Evolutionary conservation across 768 basidiomycete species (phyloP), one percentile per base, ranked within the genome.

Genomic region (Phylloporus sp.): DNA sequence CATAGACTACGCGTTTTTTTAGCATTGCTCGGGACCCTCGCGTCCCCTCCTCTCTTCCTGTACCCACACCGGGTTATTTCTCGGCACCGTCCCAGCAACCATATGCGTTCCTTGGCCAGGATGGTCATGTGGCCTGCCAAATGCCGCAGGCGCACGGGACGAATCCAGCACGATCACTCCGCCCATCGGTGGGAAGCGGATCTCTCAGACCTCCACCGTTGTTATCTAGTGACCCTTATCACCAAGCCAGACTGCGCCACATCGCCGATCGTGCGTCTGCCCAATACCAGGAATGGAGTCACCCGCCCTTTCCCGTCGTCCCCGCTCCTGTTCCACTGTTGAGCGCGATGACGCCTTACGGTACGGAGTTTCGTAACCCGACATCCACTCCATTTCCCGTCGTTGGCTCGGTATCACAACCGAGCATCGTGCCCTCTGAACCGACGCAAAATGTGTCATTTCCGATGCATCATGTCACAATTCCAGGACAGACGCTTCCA

Each of bases 141-240:
- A 7, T 31, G 9, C 35, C 37, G 13, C 57, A 38, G n/a, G 33
- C 18, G 10, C 35, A 34, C 7, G 29, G 20, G 39, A 26, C 37
- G 26, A 43, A 49, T 43, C 28, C 41, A 14, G 9, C 45, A 2
- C 58, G 29, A 44, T 48, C 49, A 27, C 35, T 42, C 24, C 17
- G 28, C 34, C 44, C 27, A 27, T 38, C 49, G 38, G 24, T 28
- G 24, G 50, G 38, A 47, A 49, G 37, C 29, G 29, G 42, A 44
- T 46, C 36, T 35, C 18, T 22, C 41, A 46, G 29, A 42, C 32
- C 36, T 17, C 10, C 41, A 8, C 22, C 38, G 35, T 39, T 51
- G 11, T 15, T 36, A 42, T 50, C 47, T 28, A 35, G 42, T 27
- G 49, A 63, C 13, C 49, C 49, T 15, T 51, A 57, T 58, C 41